Evolutionary conservation across 257 asterid species (phyloP).

Genomic region (Nicotiana noctiflora): DNA sequence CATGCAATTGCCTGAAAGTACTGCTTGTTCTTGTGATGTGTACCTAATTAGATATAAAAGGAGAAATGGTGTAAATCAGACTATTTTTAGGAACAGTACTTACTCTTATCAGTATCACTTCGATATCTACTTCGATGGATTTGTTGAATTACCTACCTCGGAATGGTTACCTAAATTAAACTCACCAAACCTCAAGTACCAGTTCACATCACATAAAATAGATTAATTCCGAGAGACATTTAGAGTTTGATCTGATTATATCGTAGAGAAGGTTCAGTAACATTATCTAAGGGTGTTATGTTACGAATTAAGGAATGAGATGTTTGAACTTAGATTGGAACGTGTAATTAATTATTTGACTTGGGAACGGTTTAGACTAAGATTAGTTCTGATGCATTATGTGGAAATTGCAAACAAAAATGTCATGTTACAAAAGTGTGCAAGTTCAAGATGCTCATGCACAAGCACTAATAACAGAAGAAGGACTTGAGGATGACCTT

Average conservation of each 20-base stretch:
- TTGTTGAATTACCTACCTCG: neutral
- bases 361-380: too few species aligned
- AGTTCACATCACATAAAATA: neutral
- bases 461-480: too few species aligned
- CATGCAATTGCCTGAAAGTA: conserved; percentile 10
- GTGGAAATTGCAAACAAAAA: too few species aligned
- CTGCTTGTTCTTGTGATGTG: conserved; percentile 11
- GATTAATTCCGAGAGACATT: conserved; percentile 23
- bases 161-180: neutral
- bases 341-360: too few species aligned
- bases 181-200: neutral
- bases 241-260: neutral
- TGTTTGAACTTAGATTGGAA: too few species aligned
- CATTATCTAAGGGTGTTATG: too few species aligned
- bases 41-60: neutral
- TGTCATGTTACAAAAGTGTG: too few species aligned
- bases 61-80: conserved; percentile 2
- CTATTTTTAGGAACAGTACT: neutral
- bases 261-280: too few species aligned
- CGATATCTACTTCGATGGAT: neutral
- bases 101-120: neutral
- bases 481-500: too few species aligned
- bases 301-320: too few species aligned
- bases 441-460: too few species aligned
- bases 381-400: too few species aligned